A percentile compares a stretch with the other conserved stretches of the same genome.
These are phyloP conservation scores for Mycosphaerella arachidis DNA, from an alignment of 2,329 filamentous ascomycete genomes.

Conservation along the genomic window DNA sequence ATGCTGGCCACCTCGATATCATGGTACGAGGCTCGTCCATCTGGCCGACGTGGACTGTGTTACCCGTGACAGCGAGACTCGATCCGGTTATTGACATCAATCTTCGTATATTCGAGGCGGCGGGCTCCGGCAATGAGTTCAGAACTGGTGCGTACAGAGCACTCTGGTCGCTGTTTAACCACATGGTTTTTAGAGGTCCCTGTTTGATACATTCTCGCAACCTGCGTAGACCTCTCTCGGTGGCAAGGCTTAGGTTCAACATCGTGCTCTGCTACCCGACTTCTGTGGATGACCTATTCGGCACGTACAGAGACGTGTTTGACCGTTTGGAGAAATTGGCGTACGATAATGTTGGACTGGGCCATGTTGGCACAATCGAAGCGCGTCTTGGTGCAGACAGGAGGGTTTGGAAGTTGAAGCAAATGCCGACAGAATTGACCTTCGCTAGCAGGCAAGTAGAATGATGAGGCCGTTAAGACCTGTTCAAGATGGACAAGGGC, in stretches of 20 bases:
- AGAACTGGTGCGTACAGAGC: slow-evolving; percentile 16
- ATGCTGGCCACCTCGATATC: slow-evolving; percentile 10
- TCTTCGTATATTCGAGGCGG: slow-evolving; percentile 12
- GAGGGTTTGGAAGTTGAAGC: slow-evolving; percentile 15
- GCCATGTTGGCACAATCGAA: slow-evolving; percentile 13
- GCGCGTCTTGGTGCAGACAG: slow-evolving; percentile 12
- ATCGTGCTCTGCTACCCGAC: slow-evolving; percentile 14
- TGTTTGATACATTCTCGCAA: slow-evolving; percentile 6
- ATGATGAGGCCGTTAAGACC: neutral
- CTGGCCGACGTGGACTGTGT: slow-evolving; percentile 14
- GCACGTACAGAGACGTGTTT: slow-evolving; percentile 17
- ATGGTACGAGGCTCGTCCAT: slow-evolving; percentile 15
- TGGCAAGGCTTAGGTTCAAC: slow-evolving; percentile 12
- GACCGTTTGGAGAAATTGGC: slow-evolving; percentile 16
- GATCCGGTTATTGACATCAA: slow-evolving; percentile 7
- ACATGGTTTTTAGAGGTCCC: slow-evolving; percentile 7
- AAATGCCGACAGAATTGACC: slow-evolving; percentile 8
- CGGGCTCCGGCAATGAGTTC: slow-evolving; percentile 11
- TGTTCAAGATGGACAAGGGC: too few species aligned
- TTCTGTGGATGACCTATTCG: slow-evolving; percentile 15
- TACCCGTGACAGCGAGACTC: slow-evolving; percentile 9
- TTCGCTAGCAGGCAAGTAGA: slow-evolving; percentile 10
- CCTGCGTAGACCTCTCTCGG: slow-evolving; percentile 2
- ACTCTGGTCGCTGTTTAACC: slow-evolving; percentile 15
- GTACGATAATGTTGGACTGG: slow-evolving; percentile 13